Evolutionary conservation across 805 yeast genomes (phyloP).

Genomic region (Ogataea zsoltii): DNA sequence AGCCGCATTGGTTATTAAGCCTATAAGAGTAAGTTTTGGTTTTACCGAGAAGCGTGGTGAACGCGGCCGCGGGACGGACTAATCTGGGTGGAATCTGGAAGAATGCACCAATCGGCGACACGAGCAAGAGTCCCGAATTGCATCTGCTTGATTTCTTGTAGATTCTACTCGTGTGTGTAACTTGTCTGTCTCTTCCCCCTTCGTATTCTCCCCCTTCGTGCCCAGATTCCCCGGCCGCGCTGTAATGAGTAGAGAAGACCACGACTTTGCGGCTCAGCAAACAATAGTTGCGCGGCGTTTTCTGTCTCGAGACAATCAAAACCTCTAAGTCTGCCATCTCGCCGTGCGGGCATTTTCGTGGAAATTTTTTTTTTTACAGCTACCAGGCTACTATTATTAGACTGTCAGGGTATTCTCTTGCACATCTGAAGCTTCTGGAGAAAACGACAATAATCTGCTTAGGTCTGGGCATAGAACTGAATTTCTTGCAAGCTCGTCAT

Average conservation of each 20-base stretch:
- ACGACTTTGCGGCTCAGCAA: not conserved
- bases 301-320: not conserved
- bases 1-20: no score
- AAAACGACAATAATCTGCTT: not conserved
- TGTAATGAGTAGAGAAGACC: not conserved
- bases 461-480: not conserved
- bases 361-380: conserved; percentile 1
- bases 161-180: no score
- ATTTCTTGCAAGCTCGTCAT: not conserved
- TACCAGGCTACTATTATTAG: conserved; percentile 6
- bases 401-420: not conserved
- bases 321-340: conserved; percentile 1
- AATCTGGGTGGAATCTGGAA: no score
- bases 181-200: no score
- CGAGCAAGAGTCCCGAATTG: no score
- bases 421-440: not conserved
- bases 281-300: not conserved
- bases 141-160: no score
- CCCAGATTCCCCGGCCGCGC: no score
- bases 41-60: no score
- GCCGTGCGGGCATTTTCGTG: conserved; percentile 4
- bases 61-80: no score
- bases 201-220: no score
- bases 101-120: no score
- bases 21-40: no score